Conservation (phyloP, 140 eudicot genomes). For the Ambrosia hybrid region DNA sequence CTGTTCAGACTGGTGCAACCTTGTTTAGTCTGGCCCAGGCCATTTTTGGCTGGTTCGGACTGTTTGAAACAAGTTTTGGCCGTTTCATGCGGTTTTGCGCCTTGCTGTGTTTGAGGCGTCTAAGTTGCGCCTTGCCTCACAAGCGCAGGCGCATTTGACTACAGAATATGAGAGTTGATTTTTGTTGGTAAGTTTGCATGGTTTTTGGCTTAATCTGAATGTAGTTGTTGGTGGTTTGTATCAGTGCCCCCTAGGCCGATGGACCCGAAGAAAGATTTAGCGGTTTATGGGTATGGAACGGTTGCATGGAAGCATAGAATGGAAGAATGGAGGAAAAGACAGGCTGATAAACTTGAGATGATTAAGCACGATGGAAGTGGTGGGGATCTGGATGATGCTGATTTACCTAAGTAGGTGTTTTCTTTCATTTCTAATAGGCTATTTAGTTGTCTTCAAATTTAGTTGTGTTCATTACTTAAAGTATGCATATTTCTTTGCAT, state of each 20-base stretch:
- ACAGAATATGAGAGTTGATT: background rate
- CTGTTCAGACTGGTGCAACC: too few species aligned
- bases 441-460: background rate
- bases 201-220: background rate
- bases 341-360: slow-evolving; percentile 41
- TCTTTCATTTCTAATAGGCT: slow-evolving; percentile 7
- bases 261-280: slow-evolving; percentile 71
- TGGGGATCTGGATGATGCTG: slow-evolving; percentile 33
- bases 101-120: too few species aligned
- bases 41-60: too few species aligned
- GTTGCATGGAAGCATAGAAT: slow-evolving; percentile 78
- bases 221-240: slow-evolving; percentile 5
- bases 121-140: too few species aligned
- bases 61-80: too few species aligned
- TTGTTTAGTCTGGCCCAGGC: too few species aligned
- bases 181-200: background rate
- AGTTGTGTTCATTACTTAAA: slow-evolving; percentile 2
- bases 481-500: background rate
- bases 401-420: slow-evolving; percentile 33
- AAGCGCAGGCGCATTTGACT: too few species aligned
- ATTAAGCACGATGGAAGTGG: slow-evolving; percentile 39
- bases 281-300: slow-evolving; percentile 73
- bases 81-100: too few species aligned
- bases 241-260: slow-evolving; percentile 64
- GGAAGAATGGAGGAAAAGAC: slow-evolving; percentile 68